Evolutionary conservation across 345 rosid species (phyloP).

Genomic region (Gossypioides kirkii): DNA sequence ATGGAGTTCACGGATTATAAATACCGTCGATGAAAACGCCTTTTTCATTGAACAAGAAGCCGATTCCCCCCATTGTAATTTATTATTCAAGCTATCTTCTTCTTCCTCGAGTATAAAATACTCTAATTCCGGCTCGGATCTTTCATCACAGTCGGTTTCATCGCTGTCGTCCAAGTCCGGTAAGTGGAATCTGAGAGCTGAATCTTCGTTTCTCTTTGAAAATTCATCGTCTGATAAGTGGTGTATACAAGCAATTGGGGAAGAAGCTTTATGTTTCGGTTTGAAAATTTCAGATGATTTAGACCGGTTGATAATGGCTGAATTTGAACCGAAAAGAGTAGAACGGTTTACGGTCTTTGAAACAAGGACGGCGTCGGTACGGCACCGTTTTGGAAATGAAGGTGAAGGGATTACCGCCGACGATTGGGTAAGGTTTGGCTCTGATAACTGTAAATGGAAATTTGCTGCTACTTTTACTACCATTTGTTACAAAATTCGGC

Average conservation of each 20-base stretch:
- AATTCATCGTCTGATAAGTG: constrained; percentile 72
- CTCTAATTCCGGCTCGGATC: no score
- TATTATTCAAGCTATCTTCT: no score
- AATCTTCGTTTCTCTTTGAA: constrained; percentile 39
- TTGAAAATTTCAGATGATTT: constrained; percentile 38
- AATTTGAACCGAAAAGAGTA: constrained; percentile 38
- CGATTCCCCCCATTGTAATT: constrained; percentile 66
- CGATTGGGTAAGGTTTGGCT: constrained; percentile 47
- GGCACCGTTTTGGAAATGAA: constrained; percentile 37
- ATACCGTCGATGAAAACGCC: constrained; percentile 94
- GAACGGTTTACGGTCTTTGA: constrained; percentile 37
- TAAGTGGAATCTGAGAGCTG: constrained; percentile 39
- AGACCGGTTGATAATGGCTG: constrained; percentile 33
- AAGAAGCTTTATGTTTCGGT: constrained; percentile 17
- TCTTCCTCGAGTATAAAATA: no score
- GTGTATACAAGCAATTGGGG: constrained; percentile 44
- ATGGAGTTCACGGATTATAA: constrained; percentile 78
- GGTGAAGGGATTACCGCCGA: constrained; percentile 53
- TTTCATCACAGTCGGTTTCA: neutral
- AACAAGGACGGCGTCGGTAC: constrained; percentile 18
- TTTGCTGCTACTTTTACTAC: constrained; percentile 55
- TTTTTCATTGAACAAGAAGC: constrained; percentile 65
- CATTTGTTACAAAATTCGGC: constrained; percentile 30
- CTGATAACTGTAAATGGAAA: constrained; percentile 53
- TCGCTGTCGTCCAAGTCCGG: constrained; percentile 34